Evolutionary conservation across 2,329 filamentous ascomycete genomes (phyloP), one percentile per base, ranked within the genome.

Genomic region (Pleoardoris graminearum): DNA sequence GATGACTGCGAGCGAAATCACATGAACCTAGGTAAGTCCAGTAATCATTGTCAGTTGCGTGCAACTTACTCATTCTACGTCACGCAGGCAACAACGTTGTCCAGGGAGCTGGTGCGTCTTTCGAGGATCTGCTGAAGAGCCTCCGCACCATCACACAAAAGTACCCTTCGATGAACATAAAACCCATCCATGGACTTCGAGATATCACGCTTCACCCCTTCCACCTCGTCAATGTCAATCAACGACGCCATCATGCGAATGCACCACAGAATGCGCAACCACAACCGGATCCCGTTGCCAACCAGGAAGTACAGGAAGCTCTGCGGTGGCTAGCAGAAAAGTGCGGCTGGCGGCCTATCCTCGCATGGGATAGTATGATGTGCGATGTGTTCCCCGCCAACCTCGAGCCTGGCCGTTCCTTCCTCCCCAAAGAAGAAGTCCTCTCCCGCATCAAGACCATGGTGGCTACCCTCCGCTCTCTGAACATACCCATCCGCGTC

Each of bases 341-440:
- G 39, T 72, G 68, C 48, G 56, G 61, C 35, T 73, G 69, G 68
- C 69, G 62, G 42, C 69, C 70, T 0, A 63, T 69, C 10, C 57
- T 73, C 1, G 58, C 63, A 7, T 73, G 69, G 70, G 69, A 71
- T 16, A 59, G 37, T 25, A 65, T 73, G 66, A 71, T 71, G 68
- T 72, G 66, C 47, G 70, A 73, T 38, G 69, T 69, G 1, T 73
- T 72, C 29, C 70, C 70, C 5, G 65, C 62, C 1, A 73, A 73
- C 44, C 59, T 72, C 14, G 67, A 70, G 44, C 59, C 62, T 8
- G 63, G 44, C 30, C 58, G 63, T 30, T 61, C 60, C 1, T 62
- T 70, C 36, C 61, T 70, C 4, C 65, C 67, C 3, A 73, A 71
- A 47, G 49, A 56, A 12, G 67, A 73, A 16, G 60, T 72, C 12